Percentiles rank a stretch among this genome's conserved stretches.
These are phyloP conservation scores for Serendipita sp. DNA, from an alignment of 768 basidiomycete species.

Conservation along the genomic window DNA sequence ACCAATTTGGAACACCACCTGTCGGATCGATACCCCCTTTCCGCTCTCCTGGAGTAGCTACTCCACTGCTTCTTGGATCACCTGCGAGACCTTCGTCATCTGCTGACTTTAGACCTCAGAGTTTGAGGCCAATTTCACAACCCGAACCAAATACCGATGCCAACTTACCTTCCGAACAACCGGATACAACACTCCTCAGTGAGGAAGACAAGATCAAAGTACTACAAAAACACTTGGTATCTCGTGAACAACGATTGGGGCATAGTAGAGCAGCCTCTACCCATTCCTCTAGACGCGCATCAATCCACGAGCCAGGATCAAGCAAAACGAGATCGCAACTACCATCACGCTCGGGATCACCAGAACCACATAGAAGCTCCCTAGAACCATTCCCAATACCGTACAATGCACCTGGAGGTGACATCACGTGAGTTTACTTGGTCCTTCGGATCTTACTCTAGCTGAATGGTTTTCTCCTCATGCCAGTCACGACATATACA, in stretches of 20 bases:
- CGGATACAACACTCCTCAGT: not conserved
- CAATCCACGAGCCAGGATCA: slow-evolving; percentile 1
- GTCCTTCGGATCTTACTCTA: slow-evolving; percentile 2
- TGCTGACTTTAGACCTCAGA: not conserved
- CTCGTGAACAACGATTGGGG: slow-evolving; percentile 44
- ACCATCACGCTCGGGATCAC: not conserved
- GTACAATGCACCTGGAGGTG: slow-evolving; percentile 73
- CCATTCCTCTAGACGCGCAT: slow-evolving; percentile 9
- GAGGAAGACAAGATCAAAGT: slow-evolving; percentile 76
- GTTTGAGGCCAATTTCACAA: not conserved
- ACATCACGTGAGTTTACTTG: slow-evolving; percentile 61
- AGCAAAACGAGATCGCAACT: not conserved
- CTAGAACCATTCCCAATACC: slow-evolving; percentile 73
- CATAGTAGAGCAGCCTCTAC: not conserved
- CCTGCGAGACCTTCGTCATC: slow-evolving; percentile 3
- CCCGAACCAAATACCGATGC: slow-evolving; percentile 6
- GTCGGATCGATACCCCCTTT: slow-evolving; percentile 9
- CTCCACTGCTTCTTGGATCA: slow-evolving; percentile 4
- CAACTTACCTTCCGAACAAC: not conserved
- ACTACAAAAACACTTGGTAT: slow-evolving; percentile 63
- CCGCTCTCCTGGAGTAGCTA: not conserved
- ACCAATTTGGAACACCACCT: slow-evolving; percentile 10
- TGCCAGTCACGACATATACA: slow-evolving; percentile 79
- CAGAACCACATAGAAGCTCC: slow-evolving; percentile 24
- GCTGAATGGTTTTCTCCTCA: slow-evolving; percentile 8